Evolutionary conservation across 805 yeast genomes (phyloP).

Genomic region (Wickerhamomyces chaumierensis): DNA sequence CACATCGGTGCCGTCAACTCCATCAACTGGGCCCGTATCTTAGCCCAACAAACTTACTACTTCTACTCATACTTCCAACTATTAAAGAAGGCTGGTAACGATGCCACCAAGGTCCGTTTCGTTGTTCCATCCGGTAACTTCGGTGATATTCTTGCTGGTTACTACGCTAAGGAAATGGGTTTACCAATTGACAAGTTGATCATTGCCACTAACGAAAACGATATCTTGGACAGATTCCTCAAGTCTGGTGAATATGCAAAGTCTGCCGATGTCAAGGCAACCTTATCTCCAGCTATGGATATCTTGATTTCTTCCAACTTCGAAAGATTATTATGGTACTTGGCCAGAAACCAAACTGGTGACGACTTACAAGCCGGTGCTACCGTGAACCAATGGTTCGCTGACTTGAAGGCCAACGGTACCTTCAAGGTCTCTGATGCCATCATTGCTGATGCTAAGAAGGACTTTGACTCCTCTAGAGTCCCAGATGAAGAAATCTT

Average conservation of each 20-base stretch:
- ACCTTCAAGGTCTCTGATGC: conserved; percentile 57
- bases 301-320: conserved; percentile 90
- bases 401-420: conserved; percentile 63
- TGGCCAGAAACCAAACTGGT: conserved; percentile 57
- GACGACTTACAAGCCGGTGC: conserved; percentile 64
- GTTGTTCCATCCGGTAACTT: conserved; percentile 98
- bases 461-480: conserved; percentile 66
- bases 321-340: conserved; percentile 92
- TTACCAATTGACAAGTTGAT: conserved; percentile 78
- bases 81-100: conserved; percentile 26
- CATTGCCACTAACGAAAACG: conserved; percentile 94
- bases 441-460: conserved; percentile 55
- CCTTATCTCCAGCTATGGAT: conserved; percentile 98
- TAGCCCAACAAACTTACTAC: conserved; percentile 96
- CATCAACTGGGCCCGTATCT: conserved; percentile 97
- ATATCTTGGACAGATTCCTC: conserved; percentile 87
- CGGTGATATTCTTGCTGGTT: conserved; percentile 97
- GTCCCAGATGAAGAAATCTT: conserved; percentile 72
- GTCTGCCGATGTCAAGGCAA: conserved; percentile 65
- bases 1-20: conserved; percentile 98
- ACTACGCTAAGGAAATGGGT: conserved; percentile 91
- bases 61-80: conserved; percentile 84
- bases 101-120: conserved; percentile 49
- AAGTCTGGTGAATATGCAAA: conserved; percentile 80
- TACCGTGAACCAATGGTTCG: conserved; percentile 66